These are phyloP conservation scores for Venturia pyrina DNA, from an alignment of 2,329 filamentous ascomycete genomes.

Conservation along the genomic window DNA sequence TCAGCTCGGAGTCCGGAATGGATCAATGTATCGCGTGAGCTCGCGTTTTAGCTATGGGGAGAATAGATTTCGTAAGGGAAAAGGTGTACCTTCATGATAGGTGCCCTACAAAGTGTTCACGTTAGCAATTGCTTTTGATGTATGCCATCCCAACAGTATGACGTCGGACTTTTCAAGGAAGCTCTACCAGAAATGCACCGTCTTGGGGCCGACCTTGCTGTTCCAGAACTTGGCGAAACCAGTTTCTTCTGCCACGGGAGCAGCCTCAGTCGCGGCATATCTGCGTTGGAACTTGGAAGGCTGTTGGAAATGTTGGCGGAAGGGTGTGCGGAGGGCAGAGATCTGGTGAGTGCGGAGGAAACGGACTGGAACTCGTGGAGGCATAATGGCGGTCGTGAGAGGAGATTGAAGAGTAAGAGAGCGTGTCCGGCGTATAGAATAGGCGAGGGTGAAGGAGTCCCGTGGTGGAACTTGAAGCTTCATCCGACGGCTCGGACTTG, in stretches of 20 bases:
- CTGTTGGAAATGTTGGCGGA: constrained; percentile 10
- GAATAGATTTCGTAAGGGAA: background rate
- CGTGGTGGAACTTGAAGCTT: background rate
- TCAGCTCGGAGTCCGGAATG: constrained; percentile 5
- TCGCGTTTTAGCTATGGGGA: background rate
- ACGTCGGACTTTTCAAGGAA: background rate
- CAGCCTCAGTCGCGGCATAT: constrained; percentile 2
- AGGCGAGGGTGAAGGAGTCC: background rate
- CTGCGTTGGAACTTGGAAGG: constrained; percentile 1
- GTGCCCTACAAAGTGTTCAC: constrained; percentile 52
- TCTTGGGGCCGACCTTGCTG: constrained; percentile 48
- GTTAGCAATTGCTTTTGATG: background rate
- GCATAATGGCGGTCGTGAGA: background rate
- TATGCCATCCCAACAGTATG: background rate
- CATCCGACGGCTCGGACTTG: background rate
- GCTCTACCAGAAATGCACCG: constrained; percentile 89
- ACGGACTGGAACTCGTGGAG: constrained; percentile 1
- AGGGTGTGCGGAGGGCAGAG: constrained; percentile 5
- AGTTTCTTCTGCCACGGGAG: background rate
- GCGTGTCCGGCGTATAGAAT: background rate
- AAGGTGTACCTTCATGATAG: constrained; percentile 70
- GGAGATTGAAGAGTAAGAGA: background rate
- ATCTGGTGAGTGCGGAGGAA: constrained; percentile 4
- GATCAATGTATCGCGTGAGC: background rate
- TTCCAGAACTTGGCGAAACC: constrained; percentile 24